A percentile compares a stretch with the other conserved stretches of the same genome.
Conservation (phyloP, 2,329 filamentous ascomycete species). For the Alternaria brassicicola region DNA sequence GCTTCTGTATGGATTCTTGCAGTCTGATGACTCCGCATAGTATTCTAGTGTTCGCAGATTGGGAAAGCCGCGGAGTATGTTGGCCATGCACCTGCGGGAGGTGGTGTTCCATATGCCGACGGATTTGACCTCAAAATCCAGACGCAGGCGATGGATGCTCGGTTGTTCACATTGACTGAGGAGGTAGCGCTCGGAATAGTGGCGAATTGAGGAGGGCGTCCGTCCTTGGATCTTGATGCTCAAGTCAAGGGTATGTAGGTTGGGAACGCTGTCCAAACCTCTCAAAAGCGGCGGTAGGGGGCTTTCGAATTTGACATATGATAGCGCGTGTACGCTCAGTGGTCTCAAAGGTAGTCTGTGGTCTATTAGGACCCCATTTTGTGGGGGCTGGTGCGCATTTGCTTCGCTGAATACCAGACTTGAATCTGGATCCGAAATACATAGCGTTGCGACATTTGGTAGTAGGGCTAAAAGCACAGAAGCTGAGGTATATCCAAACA, state of each 20-base stretch:
- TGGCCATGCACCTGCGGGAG: conserved; percentile 1
- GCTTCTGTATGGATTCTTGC: conserved; percentile 21
- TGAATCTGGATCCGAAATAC: conserved; percentile 3
- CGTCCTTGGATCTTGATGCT: background rate
- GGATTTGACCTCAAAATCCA: conserved; percentile 20
- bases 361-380: background rate
- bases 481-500: background rate
- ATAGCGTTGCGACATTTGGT: conserved; percentile 14
- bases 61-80: conserved; percentile 7
- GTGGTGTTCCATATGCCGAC: conserved; percentile 14
- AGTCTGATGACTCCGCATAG: conserved; percentile 17
- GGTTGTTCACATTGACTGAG: background rate
- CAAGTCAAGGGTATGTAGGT: conserved; percentile 4
- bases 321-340: background rate
- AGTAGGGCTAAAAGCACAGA: conserved; percentile 5
- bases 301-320: conserved; percentile 2
- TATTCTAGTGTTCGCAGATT: conserved; percentile 10
- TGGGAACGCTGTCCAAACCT: background rate
- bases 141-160: conserved; percentile 15
- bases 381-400: background rate
- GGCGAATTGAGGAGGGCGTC: background rate
- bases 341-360: background rate
- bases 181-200: background rate
- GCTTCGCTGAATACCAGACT: background rate
- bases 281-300: background rate